Conservation (phyloP, 2,329 filamentous ascomycete species). For the Aureobasidium lini region DNA sequence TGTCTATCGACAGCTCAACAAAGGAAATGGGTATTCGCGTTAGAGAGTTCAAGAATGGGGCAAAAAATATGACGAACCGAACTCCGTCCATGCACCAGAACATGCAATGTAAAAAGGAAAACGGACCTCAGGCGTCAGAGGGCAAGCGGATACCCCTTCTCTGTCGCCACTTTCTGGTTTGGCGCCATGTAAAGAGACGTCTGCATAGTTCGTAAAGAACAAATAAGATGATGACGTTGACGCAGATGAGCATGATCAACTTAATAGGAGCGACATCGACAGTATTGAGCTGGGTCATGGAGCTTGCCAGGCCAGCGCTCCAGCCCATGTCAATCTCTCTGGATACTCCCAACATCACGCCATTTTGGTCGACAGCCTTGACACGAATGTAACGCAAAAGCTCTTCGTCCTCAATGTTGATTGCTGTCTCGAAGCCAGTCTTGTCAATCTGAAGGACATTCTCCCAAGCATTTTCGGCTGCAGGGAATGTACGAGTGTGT, state of each 20-base stretch:
- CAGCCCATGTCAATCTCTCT: conserved; percentile 15
- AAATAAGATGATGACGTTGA: conserved; percentile 17
- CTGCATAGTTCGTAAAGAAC: conserved; percentile 22
- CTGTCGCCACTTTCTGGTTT: background rate
- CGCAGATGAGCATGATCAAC: conserved; percentile 18
- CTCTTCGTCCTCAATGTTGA: conserved; percentile 10
- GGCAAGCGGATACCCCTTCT: conserved; percentile 4
- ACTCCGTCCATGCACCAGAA: background rate
- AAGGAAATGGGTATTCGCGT: conserved; percentile 3
- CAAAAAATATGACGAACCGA: background rate
- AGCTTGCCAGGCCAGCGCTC: background rate
- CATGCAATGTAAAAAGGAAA: background rate
- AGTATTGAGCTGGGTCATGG: background rate
- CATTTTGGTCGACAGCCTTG: conserved; percentile 11
- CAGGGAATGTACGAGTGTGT: background rate
- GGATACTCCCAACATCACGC: conserved; percentile 5
- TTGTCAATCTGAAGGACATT: conserved; percentile 16
- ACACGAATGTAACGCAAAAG: conserved; percentile 12
- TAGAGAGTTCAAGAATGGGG: background rate
- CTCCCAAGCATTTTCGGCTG: conserved; percentile 16
- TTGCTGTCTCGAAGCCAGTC: conserved; percentile 20
- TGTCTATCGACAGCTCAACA: background rate
- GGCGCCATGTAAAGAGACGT: conserved; percentile 21
- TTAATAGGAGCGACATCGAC: conserved; percentile 15
- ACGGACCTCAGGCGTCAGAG: conserved; percentile 2